These are phyloP conservation scores for Tausonia pullulans DNA, from an alignment of 1,284 basidiomycete species.

Conservation along the genomic window DNA sequence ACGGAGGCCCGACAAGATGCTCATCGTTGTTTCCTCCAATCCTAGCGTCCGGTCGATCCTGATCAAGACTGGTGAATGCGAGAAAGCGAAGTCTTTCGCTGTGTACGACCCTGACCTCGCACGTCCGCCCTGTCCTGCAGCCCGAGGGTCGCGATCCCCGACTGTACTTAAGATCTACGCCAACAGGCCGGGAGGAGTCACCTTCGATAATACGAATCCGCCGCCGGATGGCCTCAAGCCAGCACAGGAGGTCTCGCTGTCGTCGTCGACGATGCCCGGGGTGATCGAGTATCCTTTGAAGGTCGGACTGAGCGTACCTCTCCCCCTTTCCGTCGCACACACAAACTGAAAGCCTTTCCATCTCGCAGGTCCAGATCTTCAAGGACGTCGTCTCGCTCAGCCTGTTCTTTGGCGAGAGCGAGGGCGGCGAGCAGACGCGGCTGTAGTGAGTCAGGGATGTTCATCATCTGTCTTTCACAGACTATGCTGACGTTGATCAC, in stretches of 20 bases:
- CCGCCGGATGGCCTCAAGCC: slow-evolving; percentile 7
- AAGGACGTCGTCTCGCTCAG: slow-evolving; percentile 15
- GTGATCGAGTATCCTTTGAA: slow-evolving; percentile 15
- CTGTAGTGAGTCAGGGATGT: slow-evolving; percentile 7
- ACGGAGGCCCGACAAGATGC: too few relatives aligned
- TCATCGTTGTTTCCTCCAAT: too few relatives aligned
- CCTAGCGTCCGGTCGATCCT: slow-evolving; percentile 6
- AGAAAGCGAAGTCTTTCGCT: too few relatives aligned
- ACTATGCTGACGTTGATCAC: not conserved
- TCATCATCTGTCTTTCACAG: not conserved
- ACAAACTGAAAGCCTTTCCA: too few relatives aligned
- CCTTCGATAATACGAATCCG: not conserved
- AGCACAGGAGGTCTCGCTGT: slow-evolving; percentile 13
- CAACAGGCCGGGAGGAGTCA: slow-evolving; percentile 9
- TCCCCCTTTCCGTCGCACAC: too few relatives aligned
- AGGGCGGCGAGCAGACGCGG: slow-evolving; percentile 9
- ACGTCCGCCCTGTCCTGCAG: not conserved
- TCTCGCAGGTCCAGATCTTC: not conserved
- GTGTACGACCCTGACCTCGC: not conserved
- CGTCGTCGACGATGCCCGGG: not conserved
- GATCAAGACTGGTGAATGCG: slow-evolving; percentile 8
- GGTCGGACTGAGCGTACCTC: not conserved
- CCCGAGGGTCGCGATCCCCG: slow-evolving; percentile 1
- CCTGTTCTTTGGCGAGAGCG: slow-evolving; percentile 11
- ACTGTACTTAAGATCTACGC: slow-evolving; percentile 5